Evolutionary conservation across 1,139 yeast genomes (phyloP).

Genomic region (Scheffersomyces quercinus): DNA sequence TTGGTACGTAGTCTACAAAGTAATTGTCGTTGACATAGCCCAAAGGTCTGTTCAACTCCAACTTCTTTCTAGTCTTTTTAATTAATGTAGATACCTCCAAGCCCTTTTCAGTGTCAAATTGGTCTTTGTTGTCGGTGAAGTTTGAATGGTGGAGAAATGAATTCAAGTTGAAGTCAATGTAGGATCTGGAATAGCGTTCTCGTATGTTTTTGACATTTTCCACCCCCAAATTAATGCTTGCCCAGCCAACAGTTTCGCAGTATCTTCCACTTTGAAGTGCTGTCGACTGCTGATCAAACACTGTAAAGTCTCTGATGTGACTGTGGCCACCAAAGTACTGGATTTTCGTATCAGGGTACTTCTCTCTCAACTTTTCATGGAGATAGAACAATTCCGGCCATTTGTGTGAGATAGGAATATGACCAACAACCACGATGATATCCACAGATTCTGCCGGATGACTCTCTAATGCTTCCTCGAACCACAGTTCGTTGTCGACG

Average conservation of each 20-base stretch:
- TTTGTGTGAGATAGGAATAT: conserved; percentile 65
- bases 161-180: conserved; percentile 75
- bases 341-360: conserved; percentile 63
- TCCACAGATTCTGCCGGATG: conserved; percentile 55
- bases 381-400: conserved; percentile 59
- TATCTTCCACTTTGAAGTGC: conserved; percentile 91
- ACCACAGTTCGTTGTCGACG: conserved; percentile 59
- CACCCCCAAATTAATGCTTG: conserved; percentile 49
- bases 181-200: conserved; percentile 42
- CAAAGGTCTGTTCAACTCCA: conserved; percentile 55
- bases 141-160: conserved; percentile 69
- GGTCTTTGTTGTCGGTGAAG: conserved; percentile 14
- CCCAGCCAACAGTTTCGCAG: conserved; percentile 89
- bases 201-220: conserved; percentile 12
- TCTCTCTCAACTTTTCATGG: conserved; percentile 54
- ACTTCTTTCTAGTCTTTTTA: conserved; percentile 40
- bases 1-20: conserved; percentile 69
- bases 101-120: conserved; percentile 56
- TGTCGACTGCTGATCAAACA: conserved; percentile 65
- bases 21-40: conserved; percentile 71
- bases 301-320: conserved; percentile 81
- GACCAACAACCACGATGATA: conserved; percentile 71
- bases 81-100: conserved; percentile 46
- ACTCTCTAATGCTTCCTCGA: conserved; percentile 48
- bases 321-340: conserved; percentile 96